Evolutionary conservation across 176 grass and related monocot species (phyloP).

Genomic region (Lolium perenne): DNA sequence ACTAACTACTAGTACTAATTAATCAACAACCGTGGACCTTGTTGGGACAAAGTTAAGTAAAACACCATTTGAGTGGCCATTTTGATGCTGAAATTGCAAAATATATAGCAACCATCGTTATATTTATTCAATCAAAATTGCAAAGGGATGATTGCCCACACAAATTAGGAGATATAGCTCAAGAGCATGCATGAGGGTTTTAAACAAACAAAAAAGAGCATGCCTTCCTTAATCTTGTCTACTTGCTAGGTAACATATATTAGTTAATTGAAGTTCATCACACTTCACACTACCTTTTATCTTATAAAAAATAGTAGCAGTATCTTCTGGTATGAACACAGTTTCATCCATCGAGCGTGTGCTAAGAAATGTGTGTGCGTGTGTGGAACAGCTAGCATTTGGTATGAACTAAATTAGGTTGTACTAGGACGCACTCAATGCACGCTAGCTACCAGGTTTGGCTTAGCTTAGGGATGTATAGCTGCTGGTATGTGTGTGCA

Average conservation of each 20-base stretch:
- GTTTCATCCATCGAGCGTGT: neutral
- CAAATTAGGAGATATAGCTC: neutral
- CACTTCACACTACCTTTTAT: neutral
- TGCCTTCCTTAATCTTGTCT: neutral
- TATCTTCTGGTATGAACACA: neutral
- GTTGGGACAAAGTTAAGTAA: neutral
- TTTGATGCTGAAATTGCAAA: neutral
- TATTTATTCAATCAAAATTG: neutral
- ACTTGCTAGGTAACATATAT: neutral
- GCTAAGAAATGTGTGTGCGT: neutral
- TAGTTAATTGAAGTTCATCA: neutral
- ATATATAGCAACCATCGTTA: neutral
- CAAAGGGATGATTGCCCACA: neutral
- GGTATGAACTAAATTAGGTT: slow-evolving; percentile 14
- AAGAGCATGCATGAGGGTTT: neutral
- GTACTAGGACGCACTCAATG: neutral
- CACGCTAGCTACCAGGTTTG: slow-evolving; percentile 22
- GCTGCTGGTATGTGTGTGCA: neutral
- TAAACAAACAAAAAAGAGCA: neutral
- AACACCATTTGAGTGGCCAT: neutral
- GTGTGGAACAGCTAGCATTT: neutral
- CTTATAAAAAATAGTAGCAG: neutral
- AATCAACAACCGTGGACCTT: neutral
- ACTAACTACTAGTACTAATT: neutral
- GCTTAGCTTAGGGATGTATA: slow-evolving; percentile 11